A percentile compares a stretch with the other conserved stretches of the same genome.
Conservation (phyloP, 768 basidiomycete genomes). For the Xanthoconium stramineum region DNA sequence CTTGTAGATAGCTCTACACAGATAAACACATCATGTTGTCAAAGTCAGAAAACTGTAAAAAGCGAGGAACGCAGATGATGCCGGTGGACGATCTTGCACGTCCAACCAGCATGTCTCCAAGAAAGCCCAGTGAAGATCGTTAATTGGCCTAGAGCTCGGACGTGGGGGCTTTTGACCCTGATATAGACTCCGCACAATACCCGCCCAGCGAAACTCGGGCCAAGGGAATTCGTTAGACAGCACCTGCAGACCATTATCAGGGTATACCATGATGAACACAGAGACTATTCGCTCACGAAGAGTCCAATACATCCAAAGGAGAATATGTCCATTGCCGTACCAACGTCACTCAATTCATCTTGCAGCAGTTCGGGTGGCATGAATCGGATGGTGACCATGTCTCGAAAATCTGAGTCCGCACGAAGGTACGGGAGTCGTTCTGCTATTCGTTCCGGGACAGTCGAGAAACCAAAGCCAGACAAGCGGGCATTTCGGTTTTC, state of each 20-base stretch:
- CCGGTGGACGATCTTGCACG: constrained; percentile 9
- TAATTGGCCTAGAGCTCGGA: constrained; percentile 1
- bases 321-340: constrained; percentile 6
- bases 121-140: constrained; percentile 10
- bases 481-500: constrained; percentile 3
- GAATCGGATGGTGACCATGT: constrained; percentile 12
- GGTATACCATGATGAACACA: background rate
- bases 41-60: constrained; percentile 8
- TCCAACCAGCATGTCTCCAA: constrained; percentile 10
- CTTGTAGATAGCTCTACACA: background rate
- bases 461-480: constrained; percentile 12
- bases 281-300: background rate
- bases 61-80: constrained; percentile 10
- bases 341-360: background rate
- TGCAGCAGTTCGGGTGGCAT: constrained; percentile 12
- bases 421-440: constrained; percentile 11
- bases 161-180: constrained; percentile 4
- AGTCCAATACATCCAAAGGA: constrained; percentile 15
- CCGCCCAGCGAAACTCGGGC: constrained; percentile 10
- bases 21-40: background rate
- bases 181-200: constrained; percentile 1
- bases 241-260: constrained; percentile 1
- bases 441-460: constrained; percentile 12
- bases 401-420: constrained; percentile 8
- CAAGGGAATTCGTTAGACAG: constrained; percentile 13